Evolutionary conservation across 2,329 filamentous ascomycete genomes (phyloP), one percentile per base, ranked within the genome.

Genomic region (Xylariaceae sp.): DNA sequence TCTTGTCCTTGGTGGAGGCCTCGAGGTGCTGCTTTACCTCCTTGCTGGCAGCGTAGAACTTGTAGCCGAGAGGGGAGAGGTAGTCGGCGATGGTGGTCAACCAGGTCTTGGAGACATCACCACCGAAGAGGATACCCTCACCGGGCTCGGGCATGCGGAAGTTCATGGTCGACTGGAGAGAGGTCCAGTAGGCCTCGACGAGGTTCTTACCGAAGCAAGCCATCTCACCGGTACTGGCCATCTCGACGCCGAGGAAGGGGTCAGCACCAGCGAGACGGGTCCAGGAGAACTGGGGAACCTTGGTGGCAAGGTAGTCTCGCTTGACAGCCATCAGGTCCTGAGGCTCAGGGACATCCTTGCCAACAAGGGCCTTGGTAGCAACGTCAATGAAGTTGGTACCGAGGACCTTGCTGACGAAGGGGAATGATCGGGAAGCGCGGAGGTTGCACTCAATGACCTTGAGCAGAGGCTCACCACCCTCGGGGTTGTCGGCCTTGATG

Each of bases 391-490:
- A 97, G 84, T 97, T 97, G 71, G 86, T 89, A 65, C 93, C 93
- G 58, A 97, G 86, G 48, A 97, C 92, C 81, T 97, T 97, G 84
- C 88, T 93, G 73, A 96, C 92, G 76, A 97, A 97, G 72, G 94
- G 93, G 87, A 97, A 97, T 0, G 93, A 97, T 64, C 93, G 92
- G 61, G 93, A 97, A 59, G 93, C 94, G 74, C 93, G 93, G 63
- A 97, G 86, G 76, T 97, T 97, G 81, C 93, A 97, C 78, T 97
- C 93, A 64, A 97, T 97, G 71, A 97, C 93, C 82, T 97, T 97
- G 66, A 97, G 84, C 34, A 84, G 81, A 39, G 89, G 85, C 71
- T 88, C 83, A 58, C 87, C 88, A 59, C 89, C 89, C 60, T 90
- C 86, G 37, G 88, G 85, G 70, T 88, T 80, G 10, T 90, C 82